phyloP scores from a whole-genome alignment of 805 yeast genomes.

The Yamadazyma laniorum region DNA sequence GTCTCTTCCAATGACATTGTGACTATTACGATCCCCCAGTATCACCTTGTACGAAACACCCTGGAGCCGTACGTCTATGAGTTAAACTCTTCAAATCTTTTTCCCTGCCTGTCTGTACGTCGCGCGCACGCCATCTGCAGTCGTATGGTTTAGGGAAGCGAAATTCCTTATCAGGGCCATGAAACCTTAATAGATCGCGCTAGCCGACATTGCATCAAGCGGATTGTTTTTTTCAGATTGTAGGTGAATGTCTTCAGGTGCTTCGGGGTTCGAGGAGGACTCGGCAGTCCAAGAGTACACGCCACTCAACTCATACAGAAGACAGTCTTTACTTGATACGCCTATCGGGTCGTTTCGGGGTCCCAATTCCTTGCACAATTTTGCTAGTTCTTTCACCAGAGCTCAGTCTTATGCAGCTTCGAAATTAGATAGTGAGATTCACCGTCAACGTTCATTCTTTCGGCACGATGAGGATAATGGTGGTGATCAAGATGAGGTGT shows the following conservation, averaged over 20 bases:
- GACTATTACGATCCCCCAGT: too few species aligned
- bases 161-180: too few species aligned
- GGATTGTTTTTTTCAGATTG: too few species aligned
- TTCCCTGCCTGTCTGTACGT: too few species aligned
- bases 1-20: not conserved
- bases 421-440: conserved; percentile 51
- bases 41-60: too few species aligned
- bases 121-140: too few species aligned
- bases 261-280: not conserved
- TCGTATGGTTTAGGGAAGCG: too few species aligned
- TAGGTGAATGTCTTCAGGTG: not conserved
- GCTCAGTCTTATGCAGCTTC: conserved; percentile 66
- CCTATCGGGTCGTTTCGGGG: conserved; percentile 61
- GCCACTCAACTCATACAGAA: conserved; percentile 15
- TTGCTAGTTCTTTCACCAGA: conserved; percentile 75
- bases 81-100: too few species aligned
- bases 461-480: conserved; percentile 19
- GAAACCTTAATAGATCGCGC: too few species aligned
- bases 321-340: conserved; percentile 27
- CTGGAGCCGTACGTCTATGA: too few species aligned
- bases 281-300: conserved; percentile 25
- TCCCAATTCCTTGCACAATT: conserved; percentile 67
- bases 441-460: conserved; percentile 63
- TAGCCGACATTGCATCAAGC: too few species aligned
- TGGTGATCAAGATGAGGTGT: conserved; percentile 49